These are phyloP conservation scores for Candida chauliodis DNA, from an alignment of 805 yeast genomes.

Conservation along the genomic window DNA sequence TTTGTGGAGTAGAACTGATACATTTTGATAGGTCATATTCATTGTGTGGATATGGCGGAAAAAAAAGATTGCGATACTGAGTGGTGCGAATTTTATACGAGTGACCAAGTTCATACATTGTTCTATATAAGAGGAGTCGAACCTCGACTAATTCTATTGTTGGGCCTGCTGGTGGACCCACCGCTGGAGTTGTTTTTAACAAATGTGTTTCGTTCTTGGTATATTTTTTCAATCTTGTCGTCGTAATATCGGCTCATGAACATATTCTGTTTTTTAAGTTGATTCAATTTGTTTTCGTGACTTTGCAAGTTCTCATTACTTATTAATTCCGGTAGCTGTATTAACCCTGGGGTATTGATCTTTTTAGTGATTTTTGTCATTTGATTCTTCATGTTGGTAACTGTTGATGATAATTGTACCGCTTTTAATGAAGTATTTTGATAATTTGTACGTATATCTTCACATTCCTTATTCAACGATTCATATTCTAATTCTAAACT, in stretches of 20 bases:
- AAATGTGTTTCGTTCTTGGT: conserved; percentile 29
- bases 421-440: conserved; percentile 34
- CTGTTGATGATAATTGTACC: conserved; percentile 21
- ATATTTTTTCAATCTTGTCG: conserved; percentile 31
- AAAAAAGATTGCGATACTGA: neutral
- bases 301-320: conserved; percentile 29
- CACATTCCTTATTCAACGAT: conserved; percentile 26
- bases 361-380: conserved; percentile 18
- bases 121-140: conserved; percentile 28
- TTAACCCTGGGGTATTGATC: conserved; percentile 33
- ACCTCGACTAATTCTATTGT: conserved; percentile 36
- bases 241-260: conserved; percentile 25
- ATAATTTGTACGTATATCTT: conserved; percentile 25
- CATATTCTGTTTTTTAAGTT: conserved; percentile 24
- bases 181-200: conserved; percentile 28
- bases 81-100: too few relatives aligned
- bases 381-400: conserved; percentile 18
- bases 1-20: too few relatives aligned
- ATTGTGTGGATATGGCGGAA: neutral
- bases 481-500: conserved; percentile 22
- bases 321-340: conserved; percentile 30
- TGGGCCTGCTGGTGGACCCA: conserved; percentile 26
- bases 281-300: conserved; percentile 23
- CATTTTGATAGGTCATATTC: neutral
- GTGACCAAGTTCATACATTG: neutral